Base-by-base conservation (phyloP, 139 green algal species). In the Coccomyxa sp. region DNA sequence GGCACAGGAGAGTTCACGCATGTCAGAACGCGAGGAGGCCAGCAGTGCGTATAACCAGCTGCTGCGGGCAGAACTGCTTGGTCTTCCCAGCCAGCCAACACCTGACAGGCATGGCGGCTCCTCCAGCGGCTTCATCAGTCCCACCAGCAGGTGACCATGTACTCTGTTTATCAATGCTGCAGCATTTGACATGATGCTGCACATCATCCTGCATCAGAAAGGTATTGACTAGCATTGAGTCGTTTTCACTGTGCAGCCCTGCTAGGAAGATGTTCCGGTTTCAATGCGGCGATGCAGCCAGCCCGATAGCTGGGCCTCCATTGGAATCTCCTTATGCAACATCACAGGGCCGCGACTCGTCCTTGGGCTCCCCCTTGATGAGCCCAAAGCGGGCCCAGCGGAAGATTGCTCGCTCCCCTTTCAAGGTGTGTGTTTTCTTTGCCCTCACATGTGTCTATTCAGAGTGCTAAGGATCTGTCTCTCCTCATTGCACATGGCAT, bases 391-490 rank as follows among this genome's bases (percentile, higher is more conserved):
- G 89, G 30, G 87, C 93, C 1, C 91, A 91, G 14, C 90, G 96
- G 16, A 96, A 95, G 80, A 98, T 99, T 45, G 87, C 96, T 0
- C 87, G 96, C 21, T 92, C 94, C 0, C 96, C 96, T 10, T 99
- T 97, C 88, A 99, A 99, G 93, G 95, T 95, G 58, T 0, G 45
- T 63, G 23, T 77, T 38, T n/a, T 77, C 12, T 38, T 51, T 51
- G 38, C 38, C 38, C 38, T 51, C 7, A 51, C 38, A 51, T 51
- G 38, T 51, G 38, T 3, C 3, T 7, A 51, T 7, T 51, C 38
- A 11, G 38, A 51, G 38, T 51, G 38, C 38, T 51, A 51, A 7
- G 38, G 38, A 7, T 7, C 38, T 51, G 3, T 51, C 38, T 51
- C 38, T 51, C 38, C 38, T 51, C 38, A 51, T 51, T 51, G 38